phyloP scores from a whole-genome alignment of 2,329 filamentous ascomycete species.

The Alternaria ventricosa region DNA sequence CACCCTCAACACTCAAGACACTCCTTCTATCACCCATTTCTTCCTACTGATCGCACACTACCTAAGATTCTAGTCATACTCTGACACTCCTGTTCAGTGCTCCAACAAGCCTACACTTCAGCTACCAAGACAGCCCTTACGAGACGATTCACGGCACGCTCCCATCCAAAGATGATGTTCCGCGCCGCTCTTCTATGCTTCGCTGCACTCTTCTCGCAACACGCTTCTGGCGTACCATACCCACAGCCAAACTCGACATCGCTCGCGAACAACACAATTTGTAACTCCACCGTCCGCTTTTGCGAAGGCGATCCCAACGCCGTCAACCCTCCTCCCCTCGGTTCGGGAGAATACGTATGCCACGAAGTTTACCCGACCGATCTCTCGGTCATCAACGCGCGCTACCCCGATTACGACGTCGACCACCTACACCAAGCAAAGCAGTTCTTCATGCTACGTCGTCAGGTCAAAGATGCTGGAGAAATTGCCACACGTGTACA shows the following conservation, averaged over 20 bases:
- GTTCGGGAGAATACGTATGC: constrained; percentile 20
- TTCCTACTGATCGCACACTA: background rate
- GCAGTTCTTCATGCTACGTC: constrained; percentile 40
- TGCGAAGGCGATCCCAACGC: background rate
- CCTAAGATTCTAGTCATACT: background rate
- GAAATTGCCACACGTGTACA: constrained; percentile 37
- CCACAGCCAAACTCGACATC: constrained; percentile 16
- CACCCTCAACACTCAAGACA: background rate
- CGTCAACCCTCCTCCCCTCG: background rate
- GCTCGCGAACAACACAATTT: constrained; percentile 7
- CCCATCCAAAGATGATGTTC: background rate
- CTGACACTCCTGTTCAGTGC: background rate
- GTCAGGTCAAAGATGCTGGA: constrained; percentile 25
- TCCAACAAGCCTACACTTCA: background rate
- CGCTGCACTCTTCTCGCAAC: constrained; percentile 10
- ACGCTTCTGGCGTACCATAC: constrained; percentile 15
- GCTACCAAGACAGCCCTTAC: background rate
- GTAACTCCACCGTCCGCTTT: constrained; percentile 1
- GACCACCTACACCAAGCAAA: constrained; percentile 24
- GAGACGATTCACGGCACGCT: background rate
- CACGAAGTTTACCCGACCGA: constrained; percentile 28
- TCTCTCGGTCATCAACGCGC: constrained; percentile 35
- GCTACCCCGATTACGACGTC: constrained; percentile 30
- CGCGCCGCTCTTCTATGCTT: background rate
- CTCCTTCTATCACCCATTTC: background rate